Conservation (phyloP, 441 rosid species). For the Sinapis alba region DNA sequence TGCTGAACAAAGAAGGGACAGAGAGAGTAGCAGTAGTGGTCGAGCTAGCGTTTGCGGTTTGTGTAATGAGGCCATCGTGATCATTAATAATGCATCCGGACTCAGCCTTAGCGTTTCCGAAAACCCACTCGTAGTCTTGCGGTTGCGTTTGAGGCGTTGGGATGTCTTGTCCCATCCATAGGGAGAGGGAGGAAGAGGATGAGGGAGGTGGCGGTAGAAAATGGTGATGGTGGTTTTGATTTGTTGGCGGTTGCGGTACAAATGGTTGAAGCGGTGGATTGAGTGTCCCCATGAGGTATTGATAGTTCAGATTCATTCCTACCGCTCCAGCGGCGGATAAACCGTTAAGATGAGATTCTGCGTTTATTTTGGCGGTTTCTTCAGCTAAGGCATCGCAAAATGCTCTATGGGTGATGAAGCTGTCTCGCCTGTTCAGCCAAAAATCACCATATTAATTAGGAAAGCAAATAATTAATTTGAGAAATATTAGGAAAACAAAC, state of each 20-base stretch:
- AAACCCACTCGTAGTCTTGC: conserved; percentile 56
- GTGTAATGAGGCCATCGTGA: conserved; percentile 38
- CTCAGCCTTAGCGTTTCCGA: conserved; percentile 47
- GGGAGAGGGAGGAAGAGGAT: conserved; percentile 48
- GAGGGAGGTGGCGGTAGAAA: conserved; percentile 15
- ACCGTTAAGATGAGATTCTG: conserved; percentile 51
- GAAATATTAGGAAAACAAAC: neutral
- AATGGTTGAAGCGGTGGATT: conserved; percentile 61
- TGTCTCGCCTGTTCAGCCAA: conserved; percentile 69
- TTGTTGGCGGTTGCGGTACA: conserved; percentile 40
- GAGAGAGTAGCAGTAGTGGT: conserved; percentile 42
- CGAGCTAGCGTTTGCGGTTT: conserved; percentile 42
- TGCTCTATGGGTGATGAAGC: conserved; percentile 93
- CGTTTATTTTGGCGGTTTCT: conserved; percentile 85
- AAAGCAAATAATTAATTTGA: neutral
- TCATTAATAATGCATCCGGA: conserved; percentile 23
- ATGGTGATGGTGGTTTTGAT: conserved; percentile 40
- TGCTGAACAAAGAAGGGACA: conserved; percentile 76
- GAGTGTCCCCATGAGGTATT: conserved; percentile 53
- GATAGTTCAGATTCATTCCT: conserved; percentile 45
- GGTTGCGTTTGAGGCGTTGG: conserved; percentile 34
- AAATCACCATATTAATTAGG: conserved; percentile 6
- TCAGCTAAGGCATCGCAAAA: conserved; percentile 96
- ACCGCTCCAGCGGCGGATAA: conserved; percentile 35
- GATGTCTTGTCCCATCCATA: conserved; percentile 60